Evolutionary conservation across 2,329 filamentous ascomycete genomes (phyloP), one percentile per base, ranked within the genome.

Genomic region (Neopestalotiopsis sp.): DNA sequence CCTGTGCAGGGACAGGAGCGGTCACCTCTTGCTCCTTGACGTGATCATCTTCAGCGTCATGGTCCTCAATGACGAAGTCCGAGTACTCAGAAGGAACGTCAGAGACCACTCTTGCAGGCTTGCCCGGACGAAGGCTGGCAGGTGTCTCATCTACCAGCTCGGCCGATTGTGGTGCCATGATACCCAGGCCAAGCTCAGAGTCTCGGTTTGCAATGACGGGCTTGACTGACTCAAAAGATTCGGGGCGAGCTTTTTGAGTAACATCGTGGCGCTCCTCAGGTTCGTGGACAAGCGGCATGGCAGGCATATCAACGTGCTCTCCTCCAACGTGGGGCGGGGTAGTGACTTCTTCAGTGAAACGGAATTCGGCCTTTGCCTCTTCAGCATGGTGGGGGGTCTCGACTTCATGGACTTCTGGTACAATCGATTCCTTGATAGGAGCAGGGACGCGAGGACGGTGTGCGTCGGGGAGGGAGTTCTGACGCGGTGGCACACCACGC

Each of bases 401-500:
- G 62, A 20, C 64, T 7, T 7, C 70, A 72, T 64, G 70, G 71
- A 69, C 66, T 12, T 69, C 69, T 32, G 71, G 70, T 13, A 65
- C 67, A 9, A 62, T 62, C 12, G 70, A 67, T 34, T 71, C 73
- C 38, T 76, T 73, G 9, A 73, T 75, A 59, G 73, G 74, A 45
- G 72, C 70, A 59, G 77, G 73, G 67, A 74, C 71, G 28, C 69
- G 70, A n/a, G 71, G 73, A 58, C 78, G 71, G 65, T 76, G 75
- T 56, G 74, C 82, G 72, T 81, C 81, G 20, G 84, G 82, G 20
- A 85, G 73, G 0, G 86, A 88, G 70, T 84, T 85, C 67, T 83
- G 80, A 3, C 81, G 82, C 32, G 78, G 77, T 69, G 83, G 81
- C 67, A 72, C 71, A 30, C 75, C 67, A 14, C 49, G 63, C 73